phyloP scores from a whole-genome alignment of 2,329 filamentous ascomycete genomes.

The Exophiala aquamarina region DNA sequence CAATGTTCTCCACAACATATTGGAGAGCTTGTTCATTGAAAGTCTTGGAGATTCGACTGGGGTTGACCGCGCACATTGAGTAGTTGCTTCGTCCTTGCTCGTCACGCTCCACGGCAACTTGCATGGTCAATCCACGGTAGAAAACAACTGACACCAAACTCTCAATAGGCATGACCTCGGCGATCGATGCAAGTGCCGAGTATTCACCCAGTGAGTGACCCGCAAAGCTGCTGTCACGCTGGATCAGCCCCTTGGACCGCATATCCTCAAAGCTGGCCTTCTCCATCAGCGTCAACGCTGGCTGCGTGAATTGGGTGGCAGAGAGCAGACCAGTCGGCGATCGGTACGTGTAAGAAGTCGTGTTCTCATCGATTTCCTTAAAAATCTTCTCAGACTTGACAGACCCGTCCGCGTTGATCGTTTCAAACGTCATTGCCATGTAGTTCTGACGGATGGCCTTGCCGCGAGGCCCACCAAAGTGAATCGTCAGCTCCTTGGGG shows the following conservation, averaged over 20 bases:
- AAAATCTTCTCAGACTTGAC: conserved; percentile 99
- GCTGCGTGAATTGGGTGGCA: conserved; percentile 97
- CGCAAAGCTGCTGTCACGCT: conserved; percentile 94
- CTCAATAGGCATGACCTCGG: conserved; percentile 99
- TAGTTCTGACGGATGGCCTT: conserved; percentile 99
- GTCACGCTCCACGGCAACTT: conserved; percentile 97
- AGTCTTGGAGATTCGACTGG: conserved; percentile 94
- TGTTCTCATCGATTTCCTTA: conserved; percentile 92
- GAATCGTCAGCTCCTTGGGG: conserved; percentile 95
- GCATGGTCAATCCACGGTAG: conserved; percentile 98
- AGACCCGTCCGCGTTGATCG: conserved; percentile 84
- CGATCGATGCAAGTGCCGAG: conserved; percentile 90
- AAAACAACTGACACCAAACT: conserved; percentile 97
- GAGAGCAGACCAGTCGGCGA: conserved; percentile 93
- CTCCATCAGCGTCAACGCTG: conserved; percentile 96
- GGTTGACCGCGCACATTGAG: conserved; percentile 99
- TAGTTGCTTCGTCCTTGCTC: conserved; percentile 93
- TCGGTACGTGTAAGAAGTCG: conserved; percentile 93
- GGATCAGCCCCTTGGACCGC: conserved; percentile 93
- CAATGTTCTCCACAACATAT: conserved; percentile 93
- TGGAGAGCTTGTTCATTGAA: conserved; percentile 98
- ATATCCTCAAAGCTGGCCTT: conserved; percentile 99
- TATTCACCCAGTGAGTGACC: conserved; percentile 98
- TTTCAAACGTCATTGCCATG: conserved; percentile 99
- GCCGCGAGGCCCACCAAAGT: conserved; percentile 94